Evolutionary conservation across 768 basidiomycete species (phyloP), one percentile per base, ranked within the genome.

Genomic region (Macrolepiota fuliginosa): DNA sequence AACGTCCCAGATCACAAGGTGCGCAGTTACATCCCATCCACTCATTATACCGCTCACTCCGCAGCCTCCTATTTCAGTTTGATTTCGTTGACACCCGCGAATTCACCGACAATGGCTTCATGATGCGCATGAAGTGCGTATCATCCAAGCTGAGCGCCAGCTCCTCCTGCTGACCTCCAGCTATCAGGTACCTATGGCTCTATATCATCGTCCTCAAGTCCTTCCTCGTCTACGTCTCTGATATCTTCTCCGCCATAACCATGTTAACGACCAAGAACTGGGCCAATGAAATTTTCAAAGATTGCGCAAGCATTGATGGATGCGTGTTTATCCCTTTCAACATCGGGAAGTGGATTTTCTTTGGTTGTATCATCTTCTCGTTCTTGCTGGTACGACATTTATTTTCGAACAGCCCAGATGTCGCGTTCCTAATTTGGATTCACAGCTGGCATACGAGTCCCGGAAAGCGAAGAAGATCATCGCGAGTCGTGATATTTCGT

Each of bases 1-100:
- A 85, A 91, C 68, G 95, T 98, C 49, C 93, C 92, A 58, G 97
- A 98, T 78, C 97, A 98, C 78, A 99, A 98, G 84, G 96, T 94
- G 64, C 58, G 80, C 64, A 59, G 12, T 46, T 56, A 32, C 47
- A 42, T 17, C 29, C 56, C 19, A 46, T 37, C n/a, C 35, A 39
- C 17, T 39, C 25, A 54, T 36, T 39, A 27, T 19, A 39, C 11
- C 49, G n/a, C 39, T 10, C 15, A 36, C 37, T 40, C 35, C 17
- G 9, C 37, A 27, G 10, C n/a, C 12, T 11, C 40, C 60, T 39
- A 47, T 3, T 19, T 13, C 59, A 98, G 97, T 98, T 98, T 69
- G 96, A 98, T 81, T 98, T 98, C 70, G 83, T 99, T 70, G 94
- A 98, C 75, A 90, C 91, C 22, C 84, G 87, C 59, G 96, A 98